Percentiles rank a stretch among this genome's conserved stretches.
These are phyloP conservation scores for Eurotiales sp. DNA, from an alignment of 2,329 filamentous ascomycete species.

Conservation along the genomic window DNA sequence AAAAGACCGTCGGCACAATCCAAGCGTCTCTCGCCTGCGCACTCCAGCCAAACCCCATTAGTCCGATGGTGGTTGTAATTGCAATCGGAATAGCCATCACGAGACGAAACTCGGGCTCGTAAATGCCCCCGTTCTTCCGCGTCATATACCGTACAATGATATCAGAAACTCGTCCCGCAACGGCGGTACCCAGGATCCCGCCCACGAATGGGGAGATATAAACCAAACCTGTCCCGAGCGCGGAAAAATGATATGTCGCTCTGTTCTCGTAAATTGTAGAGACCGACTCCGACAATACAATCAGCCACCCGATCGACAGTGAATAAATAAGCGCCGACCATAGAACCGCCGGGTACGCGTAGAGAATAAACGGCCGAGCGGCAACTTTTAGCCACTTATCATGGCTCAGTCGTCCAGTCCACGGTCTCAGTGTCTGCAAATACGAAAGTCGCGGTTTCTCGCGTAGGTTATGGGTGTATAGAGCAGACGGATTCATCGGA, in stretches of 20 bases:
- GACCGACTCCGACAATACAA: constrained; percentile 86
- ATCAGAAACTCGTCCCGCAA: constrained; percentile 85
- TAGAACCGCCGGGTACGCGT: constrained; percentile 79
- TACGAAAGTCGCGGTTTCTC: constrained; percentile 67
- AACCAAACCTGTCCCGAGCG: constrained; percentile 76
- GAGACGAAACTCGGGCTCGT: constrained; percentile 89
- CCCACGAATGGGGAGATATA: constrained; percentile 90
- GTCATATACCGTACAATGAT: constrained; percentile 78
- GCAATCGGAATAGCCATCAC: constrained; percentile 81
- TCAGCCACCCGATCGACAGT: constrained; percentile 89
- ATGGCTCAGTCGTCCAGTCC: constrained; percentile 70
- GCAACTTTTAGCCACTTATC: constrained; percentile 79
- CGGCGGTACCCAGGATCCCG: constrained; percentile 82
- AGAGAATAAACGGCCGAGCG: constrained; percentile 77
- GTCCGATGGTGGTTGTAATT: constrained; percentile 72
- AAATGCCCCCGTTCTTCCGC: constrained; percentile 82
- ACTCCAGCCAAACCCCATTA: constrained; percentile 98
- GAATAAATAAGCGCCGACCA: constrained; percentile 85
- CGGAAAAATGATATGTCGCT: constrained; percentile 72
- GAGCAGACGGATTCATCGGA: constrained; percentile 26
- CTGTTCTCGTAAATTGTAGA: constrained; percentile 71
- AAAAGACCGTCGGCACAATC: constrained; percentile 92
- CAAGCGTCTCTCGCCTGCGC: constrained; percentile 69
- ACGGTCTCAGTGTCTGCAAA: constrained; percentile 68
- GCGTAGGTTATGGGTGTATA: constrained; percentile 69